Base-by-base conservation (phyloP, 73 alveolate species). In the Paramecium sexaurelia region DNA sequence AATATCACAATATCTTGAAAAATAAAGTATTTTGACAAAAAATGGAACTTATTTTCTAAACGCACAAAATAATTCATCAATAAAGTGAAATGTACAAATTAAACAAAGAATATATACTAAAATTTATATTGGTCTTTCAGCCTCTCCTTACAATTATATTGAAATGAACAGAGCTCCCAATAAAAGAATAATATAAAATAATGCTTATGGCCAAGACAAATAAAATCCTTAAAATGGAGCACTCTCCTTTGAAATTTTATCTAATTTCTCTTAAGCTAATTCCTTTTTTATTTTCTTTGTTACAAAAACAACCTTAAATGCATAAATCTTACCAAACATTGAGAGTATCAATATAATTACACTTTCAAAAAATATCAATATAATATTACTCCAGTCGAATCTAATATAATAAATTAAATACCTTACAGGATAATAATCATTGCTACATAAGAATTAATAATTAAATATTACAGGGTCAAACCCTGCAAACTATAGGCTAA, bases 301-400 rank as follows among this genome's bases (percentile, higher is more conserved):
- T 37, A 29, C 41, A 7, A 78, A 40, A 40, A 78, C 55, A 17
- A 78, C 68, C 36, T 78, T 78, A 20, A 78, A 4, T 19, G 90
- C 40, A 41, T 78, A 78, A 5, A 78, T 39, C 55, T 40, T 78
- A 9, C 90, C 90, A 24, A 78, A 78, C 39, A 29, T 41, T 17
- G 90, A 32, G 13, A 78, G 71, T 8, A 19, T 32, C 24, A 39
- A 43, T 19, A 78, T 43, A 19, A 43, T 39, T 24, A 78, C 6
- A 78, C 90, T 78, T 45, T 41, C 73, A 40, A 43, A 37, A 19
- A 45, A 3, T 2, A 78, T 45, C 19, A 78, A 24, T 7, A 78
- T 78, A 40, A 78, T 78, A n/a, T 78, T 41, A 24, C 75, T 78
- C 90, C 90, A 78, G 24, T 78, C 90, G n/a, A 78, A 78, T 78